Evolutionary conservation across 495 filamentous ascomycete genomes (phyloP).

Genomic region (Neurospora sp.): DNA sequence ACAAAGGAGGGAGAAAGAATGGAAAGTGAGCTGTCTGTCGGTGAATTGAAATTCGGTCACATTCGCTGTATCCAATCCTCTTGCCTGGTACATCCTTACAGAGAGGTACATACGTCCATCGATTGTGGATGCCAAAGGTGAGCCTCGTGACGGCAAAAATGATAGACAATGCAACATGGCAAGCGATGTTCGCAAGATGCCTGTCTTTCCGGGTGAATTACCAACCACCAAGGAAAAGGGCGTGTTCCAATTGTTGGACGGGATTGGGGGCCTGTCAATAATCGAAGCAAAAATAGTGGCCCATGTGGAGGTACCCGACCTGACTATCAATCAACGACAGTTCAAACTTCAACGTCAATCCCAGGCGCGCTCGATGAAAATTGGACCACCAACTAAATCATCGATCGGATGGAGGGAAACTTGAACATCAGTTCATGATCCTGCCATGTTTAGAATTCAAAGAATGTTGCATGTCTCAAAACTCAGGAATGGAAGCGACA

Average conservation of each 20-base stretch:
- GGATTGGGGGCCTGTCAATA: not conserved
- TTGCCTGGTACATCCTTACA: not conserved
- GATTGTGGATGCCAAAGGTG: constrained; percentile 10
- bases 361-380: not conserved
- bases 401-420: not conserved
- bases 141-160: not conserved
- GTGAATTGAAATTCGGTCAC: not conserved
- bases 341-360: not conserved
- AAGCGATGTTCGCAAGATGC: not conserved
- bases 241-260: not conserved
- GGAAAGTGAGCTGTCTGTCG: not conserved
- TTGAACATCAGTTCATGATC: not conserved
- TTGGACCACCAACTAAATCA: not conserved
- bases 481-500: not conserved
- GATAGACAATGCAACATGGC: not conserved
- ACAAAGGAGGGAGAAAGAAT: not conserved
- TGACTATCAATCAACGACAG: not conserved
- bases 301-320: not conserved
- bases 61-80: not conserved
- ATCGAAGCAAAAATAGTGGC: not conserved
- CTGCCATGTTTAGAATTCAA: not conserved
- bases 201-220: not conserved
- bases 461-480: not conserved
- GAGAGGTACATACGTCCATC: not conserved
- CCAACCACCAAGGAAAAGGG: not conserved